Evolutionary conservation across 2,329 filamentous ascomycete genomes (phyloP), one percentile per base, ranked within the genome.

Genomic region (Diaporthe citriasiana): DNA sequence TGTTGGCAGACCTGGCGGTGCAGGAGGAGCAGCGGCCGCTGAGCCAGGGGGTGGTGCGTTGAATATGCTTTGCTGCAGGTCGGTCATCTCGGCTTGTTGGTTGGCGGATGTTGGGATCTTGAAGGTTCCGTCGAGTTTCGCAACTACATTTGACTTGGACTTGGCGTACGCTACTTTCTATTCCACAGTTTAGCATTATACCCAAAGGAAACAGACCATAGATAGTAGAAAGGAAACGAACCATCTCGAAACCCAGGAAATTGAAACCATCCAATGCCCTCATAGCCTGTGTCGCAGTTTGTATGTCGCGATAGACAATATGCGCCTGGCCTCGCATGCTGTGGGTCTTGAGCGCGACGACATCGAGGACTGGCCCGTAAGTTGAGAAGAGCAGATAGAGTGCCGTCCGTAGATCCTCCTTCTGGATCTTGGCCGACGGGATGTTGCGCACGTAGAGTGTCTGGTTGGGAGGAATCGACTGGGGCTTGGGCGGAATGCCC

Each of bases 301-400:
- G 93, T 45, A 96, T 88, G 82, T 99, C 96, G 74, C 94, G 91
- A 82, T 95, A 98, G 19, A 97, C 93, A 75, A 99, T 87, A 80
- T 98, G 97, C 76, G 97, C 97, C 84, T 99, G 97, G 4, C 97
- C 97, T 66, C 97, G 93, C 95, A 98, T 98, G 85, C 95, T 95
- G 82, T 89, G 88, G 1, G 94, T 97, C 85, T 95, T 97, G 78
- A 98, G 87, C 40, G 94, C 94, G 65, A 98, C 93, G 27, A 99
- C 91, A 82, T 99, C 97, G 74, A 99, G 90, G 22, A 99, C 93
- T 0, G 95, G 92, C 53, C 97, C 97, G 82, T 98, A 97, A 19
- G 95, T 97, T 15, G 95, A 95, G 83, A 98, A 98, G 17, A 98
- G 89, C 83, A 95, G 94, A 85, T 99, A 99, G 40, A 99, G 89